Conservation (phyloP, 2,329 filamentous ascomycete genomes). For the Pestalotiopsis sp. region DNA sequence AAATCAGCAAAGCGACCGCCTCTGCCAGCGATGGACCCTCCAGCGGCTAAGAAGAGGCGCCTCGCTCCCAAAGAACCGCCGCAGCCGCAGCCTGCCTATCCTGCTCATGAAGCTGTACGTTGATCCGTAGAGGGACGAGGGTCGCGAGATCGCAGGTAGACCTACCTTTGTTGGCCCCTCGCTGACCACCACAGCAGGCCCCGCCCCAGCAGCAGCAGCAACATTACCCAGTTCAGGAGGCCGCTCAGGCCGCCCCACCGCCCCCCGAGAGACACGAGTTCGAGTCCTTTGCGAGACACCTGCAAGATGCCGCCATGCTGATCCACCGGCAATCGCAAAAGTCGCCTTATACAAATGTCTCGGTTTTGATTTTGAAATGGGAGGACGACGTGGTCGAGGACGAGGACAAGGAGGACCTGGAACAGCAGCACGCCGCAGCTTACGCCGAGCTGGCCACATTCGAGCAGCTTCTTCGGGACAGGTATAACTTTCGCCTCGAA, state of each 20-base stretch:
- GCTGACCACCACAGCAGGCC: slow-evolving; percentile 3
- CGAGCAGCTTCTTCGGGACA: slow-evolving; percentile 59
- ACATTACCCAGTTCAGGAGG: slow-evolving; percentile 29
- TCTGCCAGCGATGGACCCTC: slow-evolving; percentile 32
- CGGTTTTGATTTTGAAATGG: slow-evolving; percentile 63
- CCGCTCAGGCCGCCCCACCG: slow-evolving; percentile 26
- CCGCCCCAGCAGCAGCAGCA: slow-evolving; percentile 14
- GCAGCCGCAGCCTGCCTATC: slow-evolving; percentile 27
- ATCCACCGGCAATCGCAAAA: slow-evolving; percentile 65
- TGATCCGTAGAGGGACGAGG: slow-evolving; percentile 13
- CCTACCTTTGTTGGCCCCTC: not conserved
- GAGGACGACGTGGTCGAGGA: slow-evolving; percentile 49
- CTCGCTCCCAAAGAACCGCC: slow-evolving; percentile 36
- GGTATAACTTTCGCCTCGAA: slow-evolving; percentile 63
- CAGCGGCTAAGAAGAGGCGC: slow-evolving; percentile 42
- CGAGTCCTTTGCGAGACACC: slow-evolving; percentile 66
- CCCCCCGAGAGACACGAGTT: slow-evolving; percentile 59
- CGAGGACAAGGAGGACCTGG: not conserved
- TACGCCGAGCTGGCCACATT: slow-evolving; percentile 56
- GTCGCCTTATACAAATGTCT: slow-evolving; percentile 58
- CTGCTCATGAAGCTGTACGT: slow-evolving; percentile 30
- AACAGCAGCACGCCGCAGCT: slow-evolving; percentile 33
- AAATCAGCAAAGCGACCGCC: not conserved
- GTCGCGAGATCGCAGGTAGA: slow-evolving; percentile 6
- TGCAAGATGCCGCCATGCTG: slow-evolving; percentile 69